Conservation (phyloP, 805 yeast genomes). For the Pichia eremophila region DNA sequence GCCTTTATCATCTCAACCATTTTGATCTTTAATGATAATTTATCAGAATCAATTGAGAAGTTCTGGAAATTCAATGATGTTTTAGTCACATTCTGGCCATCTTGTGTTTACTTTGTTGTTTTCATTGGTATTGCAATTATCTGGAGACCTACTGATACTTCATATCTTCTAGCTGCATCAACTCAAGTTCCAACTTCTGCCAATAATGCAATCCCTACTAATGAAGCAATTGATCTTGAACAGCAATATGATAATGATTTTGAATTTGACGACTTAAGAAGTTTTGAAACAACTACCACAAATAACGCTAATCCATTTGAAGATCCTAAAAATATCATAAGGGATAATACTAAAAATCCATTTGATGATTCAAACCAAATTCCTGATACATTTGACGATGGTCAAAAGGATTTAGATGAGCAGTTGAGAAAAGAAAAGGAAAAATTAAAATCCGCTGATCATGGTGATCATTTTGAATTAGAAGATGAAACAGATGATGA, state of each 20-base stretch:
- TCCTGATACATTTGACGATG: constrained; percentile 11
- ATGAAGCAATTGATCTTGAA: constrained; percentile 21
- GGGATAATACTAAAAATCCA: constrained; percentile 18
- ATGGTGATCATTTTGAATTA: constrained; percentile 18
- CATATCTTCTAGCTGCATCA: constrained; percentile 89
- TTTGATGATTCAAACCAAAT: constrained; percentile 21
- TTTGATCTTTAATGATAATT: constrained; percentile 61
- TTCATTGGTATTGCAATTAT: constrained; percentile 78
- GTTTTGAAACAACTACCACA: constrained; percentile 31
- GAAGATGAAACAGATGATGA: constrained; percentile 25
- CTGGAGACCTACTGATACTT: constrained; percentile 97
- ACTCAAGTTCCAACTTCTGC: constrained; percentile 73
- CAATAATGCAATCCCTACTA: constrained; percentile 23
- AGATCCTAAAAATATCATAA: constrained; percentile 8
- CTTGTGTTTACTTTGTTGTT: constrained; percentile 74
- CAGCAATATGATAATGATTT: constrained; percentile 42
- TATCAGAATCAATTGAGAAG: constrained; percentile 68
- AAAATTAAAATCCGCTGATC: constrained; percentile 9
- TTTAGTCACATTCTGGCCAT: constrained; percentile 89
- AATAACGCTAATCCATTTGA: constrained; percentile 23
- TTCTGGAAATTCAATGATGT: constrained; percentile 92
- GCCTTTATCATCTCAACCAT: constrained; percentile 68
- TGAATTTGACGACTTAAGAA: constrained; percentile 49
- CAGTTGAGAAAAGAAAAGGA: constrained; percentile 26
- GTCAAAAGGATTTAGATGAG: constrained; percentile 18